Conservation (phyloP, 805 yeast species). For the Wickerhamiella musiphila region DNA sequence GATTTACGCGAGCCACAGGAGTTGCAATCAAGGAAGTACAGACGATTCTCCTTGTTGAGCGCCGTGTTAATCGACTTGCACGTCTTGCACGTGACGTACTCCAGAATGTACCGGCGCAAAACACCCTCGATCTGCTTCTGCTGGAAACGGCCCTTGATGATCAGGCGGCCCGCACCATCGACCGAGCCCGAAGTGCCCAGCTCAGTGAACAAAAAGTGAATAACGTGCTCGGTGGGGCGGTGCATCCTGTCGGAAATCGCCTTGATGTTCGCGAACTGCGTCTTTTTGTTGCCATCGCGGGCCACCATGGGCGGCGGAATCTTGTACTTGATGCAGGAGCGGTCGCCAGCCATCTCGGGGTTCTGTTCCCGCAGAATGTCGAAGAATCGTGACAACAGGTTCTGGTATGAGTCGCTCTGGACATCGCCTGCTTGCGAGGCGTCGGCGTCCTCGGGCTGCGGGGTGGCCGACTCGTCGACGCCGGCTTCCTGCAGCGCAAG, state of each 20-base stretch:
- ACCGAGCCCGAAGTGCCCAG: constrained; percentile 99
- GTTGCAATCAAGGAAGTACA: constrained; percentile 93
- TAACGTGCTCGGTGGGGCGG: constrained; percentile 92
- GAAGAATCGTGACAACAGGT: constrained; percentile 72
- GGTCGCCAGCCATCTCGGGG: constrained; percentile 97
- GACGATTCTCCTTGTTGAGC: constrained; percentile 90
- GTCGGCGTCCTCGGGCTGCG: constrained; percentile 7
- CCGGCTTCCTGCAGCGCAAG: constrained; percentile 84
- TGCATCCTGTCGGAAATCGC: constrained; percentile 87
- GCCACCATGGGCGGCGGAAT: constrained; percentile 95
- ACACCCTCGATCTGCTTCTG: constrained; percentile 96
- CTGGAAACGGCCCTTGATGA: constrained; percentile 95
- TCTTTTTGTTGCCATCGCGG: constrained; percentile 95
- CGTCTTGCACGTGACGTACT: constrained; percentile 96
- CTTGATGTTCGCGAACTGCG: constrained; percentile 89
- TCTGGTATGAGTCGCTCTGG: constrained; percentile 41
- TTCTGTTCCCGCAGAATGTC: constrained; percentile 73
- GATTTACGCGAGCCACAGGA: constrained; percentile 97
- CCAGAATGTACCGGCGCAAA: constrained; percentile 87
- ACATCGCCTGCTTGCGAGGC: constrained; percentile 14
- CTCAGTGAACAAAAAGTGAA: constrained; percentile 93
- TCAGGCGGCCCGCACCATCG: constrained; percentile 93
- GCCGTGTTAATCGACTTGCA: constrained; percentile 96
- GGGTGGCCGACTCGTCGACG: constrained; percentile 30
- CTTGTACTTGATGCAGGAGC: constrained; percentile 79